Conservation (phyloP, 169 alveolate genomes). For the Perkinsus olseni region DNA sequence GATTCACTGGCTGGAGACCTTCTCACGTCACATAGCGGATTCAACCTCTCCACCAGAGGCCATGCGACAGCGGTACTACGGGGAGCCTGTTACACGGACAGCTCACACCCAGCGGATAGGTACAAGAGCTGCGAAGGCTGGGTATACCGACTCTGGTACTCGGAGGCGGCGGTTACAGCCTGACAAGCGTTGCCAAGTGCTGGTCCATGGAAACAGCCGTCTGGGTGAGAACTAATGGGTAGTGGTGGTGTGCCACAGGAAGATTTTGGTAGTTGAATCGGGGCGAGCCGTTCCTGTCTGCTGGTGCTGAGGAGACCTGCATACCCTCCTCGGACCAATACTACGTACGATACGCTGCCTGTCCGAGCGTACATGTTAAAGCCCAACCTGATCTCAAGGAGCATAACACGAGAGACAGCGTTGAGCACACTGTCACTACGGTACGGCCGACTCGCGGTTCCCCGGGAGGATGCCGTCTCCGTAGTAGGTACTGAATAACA, state of each 20-base stretch:
- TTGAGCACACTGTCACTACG: neutral
- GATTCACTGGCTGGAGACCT: neutral
- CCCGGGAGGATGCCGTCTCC: neutral
- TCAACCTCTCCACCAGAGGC: neutral
- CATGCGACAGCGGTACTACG: neutral
- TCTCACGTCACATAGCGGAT: neutral
- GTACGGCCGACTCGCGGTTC: neutral
- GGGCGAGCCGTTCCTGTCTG: neutral
- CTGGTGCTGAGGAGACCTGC: neutral
- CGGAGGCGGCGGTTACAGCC: neutral
- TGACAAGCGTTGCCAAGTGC: neutral
- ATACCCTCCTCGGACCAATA: neutral
- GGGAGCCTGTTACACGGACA: no score
- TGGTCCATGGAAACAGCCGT: neutral
- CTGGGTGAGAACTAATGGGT: neutral
- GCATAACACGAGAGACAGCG: neutral
- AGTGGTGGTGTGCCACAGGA: neutral
- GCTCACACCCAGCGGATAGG: neutral
- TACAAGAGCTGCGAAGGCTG: neutral
- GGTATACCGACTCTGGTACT: neutral
- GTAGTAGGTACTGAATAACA: neutral
- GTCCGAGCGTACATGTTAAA: neutral
- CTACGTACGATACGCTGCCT: neutral
- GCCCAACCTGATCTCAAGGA: neutral
- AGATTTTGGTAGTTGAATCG: neutral